Evolutionary conservation across 1,284 basidiomycete genomes (phyloP).

Genomic region (Austroboletus novae-zelandiae): DNA sequence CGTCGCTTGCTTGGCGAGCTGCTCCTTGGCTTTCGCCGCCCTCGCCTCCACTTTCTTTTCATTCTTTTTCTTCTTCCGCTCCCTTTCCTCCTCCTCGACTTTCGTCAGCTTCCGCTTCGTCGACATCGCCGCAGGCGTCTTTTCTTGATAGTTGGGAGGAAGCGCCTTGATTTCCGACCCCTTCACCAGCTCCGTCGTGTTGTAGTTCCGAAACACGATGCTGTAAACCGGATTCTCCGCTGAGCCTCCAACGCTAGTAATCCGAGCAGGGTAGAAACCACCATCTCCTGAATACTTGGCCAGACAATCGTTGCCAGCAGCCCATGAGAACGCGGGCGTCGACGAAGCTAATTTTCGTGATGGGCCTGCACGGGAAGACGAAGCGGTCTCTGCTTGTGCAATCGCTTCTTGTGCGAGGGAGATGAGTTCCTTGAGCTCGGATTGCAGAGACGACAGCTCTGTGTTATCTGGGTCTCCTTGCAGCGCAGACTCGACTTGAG

Average conservation of each 20-base stretch:
- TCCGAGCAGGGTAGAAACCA: conserved; percentile 88
- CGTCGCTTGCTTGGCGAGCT: conserved; percentile 82
- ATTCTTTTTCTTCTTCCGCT: conserved; percentile 92
- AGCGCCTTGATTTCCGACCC: conserved; percentile 70
- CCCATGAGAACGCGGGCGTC: conserved; percentile 54
- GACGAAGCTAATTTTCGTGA: conserved; percentile 52
- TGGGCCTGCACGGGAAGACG: conserved; percentile 58
- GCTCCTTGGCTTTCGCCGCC: conserved; percentile 88
- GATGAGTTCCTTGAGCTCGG: conserved; percentile 89
- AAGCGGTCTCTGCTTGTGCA: conserved; percentile 57
- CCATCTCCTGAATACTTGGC: conserved; percentile 92
- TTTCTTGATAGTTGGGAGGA: conserved; percentile 51
- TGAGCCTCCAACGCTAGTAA: conserved; percentile 86
- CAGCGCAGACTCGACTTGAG: conserved; percentile 87
- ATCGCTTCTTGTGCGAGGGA: conserved; percentile 78
- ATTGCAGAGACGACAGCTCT: conserved; percentile 74
- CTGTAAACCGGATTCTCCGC: conserved; percentile 85
- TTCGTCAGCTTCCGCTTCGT: conserved; percentile 78
- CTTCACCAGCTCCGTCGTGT: conserved; percentile 89
- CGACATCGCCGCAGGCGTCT: conserved; percentile 34
- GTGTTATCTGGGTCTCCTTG: conserved; percentile 78
- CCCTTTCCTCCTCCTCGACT: conserved; percentile 86
- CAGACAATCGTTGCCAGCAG: conserved; percentile 89
- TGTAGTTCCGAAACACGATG: conserved; percentile 94
- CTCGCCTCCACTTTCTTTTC: conserved; percentile 91